Evolutionary conservation across 2,329 filamentous ascomycete species (phyloP).

Genomic region (Aspergillus fijiensis): DNA sequence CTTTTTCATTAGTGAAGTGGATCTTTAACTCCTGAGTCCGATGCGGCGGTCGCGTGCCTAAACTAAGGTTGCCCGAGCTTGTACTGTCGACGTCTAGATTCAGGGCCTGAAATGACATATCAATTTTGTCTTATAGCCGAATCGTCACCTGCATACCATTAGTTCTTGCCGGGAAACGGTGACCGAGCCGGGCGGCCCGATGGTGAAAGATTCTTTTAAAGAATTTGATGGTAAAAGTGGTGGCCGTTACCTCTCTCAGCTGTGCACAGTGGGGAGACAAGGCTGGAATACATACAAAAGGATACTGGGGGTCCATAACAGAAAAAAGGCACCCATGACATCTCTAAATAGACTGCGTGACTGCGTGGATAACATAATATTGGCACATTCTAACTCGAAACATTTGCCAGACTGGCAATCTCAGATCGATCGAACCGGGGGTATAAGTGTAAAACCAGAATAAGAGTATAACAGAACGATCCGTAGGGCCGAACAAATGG

Average conservation of each 20-base stretch:
- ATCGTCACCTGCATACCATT: no score
- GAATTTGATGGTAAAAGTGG: no score
- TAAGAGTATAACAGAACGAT: not conserved
- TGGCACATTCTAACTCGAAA: constrained; percentile 4
- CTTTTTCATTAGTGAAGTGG: no score
- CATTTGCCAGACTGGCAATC: constrained; percentile 5
- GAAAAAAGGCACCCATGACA: not conserved
- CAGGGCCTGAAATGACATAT: no score
- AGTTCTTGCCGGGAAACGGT: no score
- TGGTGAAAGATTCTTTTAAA: not conserved
- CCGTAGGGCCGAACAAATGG: not conserved
- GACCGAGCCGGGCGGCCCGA: no score
- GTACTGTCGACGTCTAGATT: no score
- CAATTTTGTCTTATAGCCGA: no score
- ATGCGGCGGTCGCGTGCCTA: no score
- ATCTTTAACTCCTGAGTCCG: no score
- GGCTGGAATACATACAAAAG: not conserved
- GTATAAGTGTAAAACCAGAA: constrained; percentile 15
- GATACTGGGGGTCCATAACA: not conserved
- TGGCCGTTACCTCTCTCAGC: not conserved
- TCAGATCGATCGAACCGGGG: constrained; percentile 7
- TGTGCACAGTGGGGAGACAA: not conserved
- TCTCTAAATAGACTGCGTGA: constrained; percentile 5
- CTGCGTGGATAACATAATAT: constrained; percentile 12
- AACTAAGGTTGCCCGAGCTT: no score